These are phyloP conservation scores for Cladosporium sp. DNA, from an alignment of 2,329 filamentous ascomycete genomes.

Conservation along the genomic window DNA sequence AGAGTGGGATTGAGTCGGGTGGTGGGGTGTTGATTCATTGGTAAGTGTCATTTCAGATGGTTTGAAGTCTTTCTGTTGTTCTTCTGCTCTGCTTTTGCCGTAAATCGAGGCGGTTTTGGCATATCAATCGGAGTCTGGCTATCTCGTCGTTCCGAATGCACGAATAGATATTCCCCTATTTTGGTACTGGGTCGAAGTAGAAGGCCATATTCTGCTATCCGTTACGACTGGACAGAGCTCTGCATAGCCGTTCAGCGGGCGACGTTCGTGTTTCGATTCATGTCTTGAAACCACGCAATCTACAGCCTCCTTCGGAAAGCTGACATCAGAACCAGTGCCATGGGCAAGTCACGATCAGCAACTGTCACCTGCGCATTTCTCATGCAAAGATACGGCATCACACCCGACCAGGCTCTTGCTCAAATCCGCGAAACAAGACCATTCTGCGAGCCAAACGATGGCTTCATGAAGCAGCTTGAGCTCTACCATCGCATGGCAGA, in stretches of 20 bases:
- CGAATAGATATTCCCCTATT: no score
- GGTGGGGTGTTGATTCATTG: conserved; percentile 65
- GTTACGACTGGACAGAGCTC: no score
- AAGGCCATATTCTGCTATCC: no score
- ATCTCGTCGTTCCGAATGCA: no score
- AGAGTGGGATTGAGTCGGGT: conserved; percentile 62
- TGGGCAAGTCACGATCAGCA: conserved; percentile 92
- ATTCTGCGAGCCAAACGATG: conserved; percentile 82
- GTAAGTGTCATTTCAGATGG: conserved; percentile 1
- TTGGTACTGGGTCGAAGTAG: no score
- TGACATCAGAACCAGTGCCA: conserved; percentile 62
- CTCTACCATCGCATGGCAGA: conserved; percentile 75
- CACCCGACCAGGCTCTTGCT: conserved; percentile 61
- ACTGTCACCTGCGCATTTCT: conserved; percentile 81
- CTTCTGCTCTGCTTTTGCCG: background rate
- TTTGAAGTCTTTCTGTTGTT: background rate
- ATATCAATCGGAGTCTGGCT: no score
- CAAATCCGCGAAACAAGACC: conserved; percentile 67
- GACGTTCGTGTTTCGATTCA: no score
- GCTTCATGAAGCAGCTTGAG: conserved; percentile 84
- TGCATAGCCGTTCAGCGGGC: no score
- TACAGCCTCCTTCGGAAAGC: background rate
- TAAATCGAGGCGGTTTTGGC: background rate
- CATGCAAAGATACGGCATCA: conserved; percentile 54
- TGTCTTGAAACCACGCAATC: no score